Conservation (phyloP, 78 protist genomes). For the Bodo saltans region DNA sequence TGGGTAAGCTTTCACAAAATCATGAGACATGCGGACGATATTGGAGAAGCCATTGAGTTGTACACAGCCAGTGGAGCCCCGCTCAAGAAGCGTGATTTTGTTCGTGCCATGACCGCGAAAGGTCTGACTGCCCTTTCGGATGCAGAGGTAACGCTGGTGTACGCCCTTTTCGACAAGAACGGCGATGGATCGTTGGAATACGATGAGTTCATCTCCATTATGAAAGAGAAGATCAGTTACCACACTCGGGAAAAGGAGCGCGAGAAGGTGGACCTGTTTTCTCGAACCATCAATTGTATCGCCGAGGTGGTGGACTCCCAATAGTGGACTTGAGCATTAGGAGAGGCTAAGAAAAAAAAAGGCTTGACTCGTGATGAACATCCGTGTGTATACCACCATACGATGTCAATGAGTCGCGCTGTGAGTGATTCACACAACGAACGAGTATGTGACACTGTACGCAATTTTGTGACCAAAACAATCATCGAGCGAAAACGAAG, state of each 20-base stretch:
- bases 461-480: no score
- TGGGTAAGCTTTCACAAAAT: constrained; percentile 5
- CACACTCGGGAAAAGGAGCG: background rate
- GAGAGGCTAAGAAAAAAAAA: no score
- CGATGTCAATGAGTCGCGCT: no score
- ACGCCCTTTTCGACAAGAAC: background rate
- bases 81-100: background rate
- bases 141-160: background rate
- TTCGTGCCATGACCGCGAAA: background rate
- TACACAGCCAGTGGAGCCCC: background rate
- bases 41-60: background rate
- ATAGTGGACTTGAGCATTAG: no score
- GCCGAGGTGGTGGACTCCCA: no score
- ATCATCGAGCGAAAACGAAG: no score
- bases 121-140: background rate
- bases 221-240: background rate
- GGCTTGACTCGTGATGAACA: no score
- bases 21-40: background rate
- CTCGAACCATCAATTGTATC: no score
- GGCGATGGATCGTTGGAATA: constrained; percentile 18
- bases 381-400: no score
- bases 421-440: no score
- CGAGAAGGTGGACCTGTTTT: no score
- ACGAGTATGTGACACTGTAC: no score
- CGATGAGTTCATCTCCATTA: constrained; percentile 12